These are phyloP conservation scores for Starmerella gropengiesseri DNA, from an alignment of 805 yeast genomes.

Conservation along the genomic window DNA sequence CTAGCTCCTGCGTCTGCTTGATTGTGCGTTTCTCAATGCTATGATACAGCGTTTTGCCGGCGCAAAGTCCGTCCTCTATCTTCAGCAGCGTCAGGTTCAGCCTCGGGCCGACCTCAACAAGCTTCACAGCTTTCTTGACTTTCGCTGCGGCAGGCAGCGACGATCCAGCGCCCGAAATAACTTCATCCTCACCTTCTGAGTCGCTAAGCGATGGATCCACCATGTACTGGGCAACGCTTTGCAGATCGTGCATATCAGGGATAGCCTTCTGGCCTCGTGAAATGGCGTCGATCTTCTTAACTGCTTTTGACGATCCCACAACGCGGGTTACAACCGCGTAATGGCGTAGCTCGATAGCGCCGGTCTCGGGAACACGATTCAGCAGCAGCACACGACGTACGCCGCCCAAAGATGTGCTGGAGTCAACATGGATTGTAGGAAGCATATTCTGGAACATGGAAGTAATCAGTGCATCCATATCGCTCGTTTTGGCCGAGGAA, in stretches of 20 bases:
- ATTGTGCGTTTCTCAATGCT: conserved; percentile 52
- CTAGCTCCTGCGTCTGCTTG: conserved; percentile 50
- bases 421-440: conserved; percentile 85
- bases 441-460: conserved; percentile 92
- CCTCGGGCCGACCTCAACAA: conserved; percentile 90
- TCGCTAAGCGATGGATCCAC: conserved; percentile 81
- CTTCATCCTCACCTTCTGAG: conserved; percentile 85
- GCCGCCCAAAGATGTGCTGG: conserved; percentile 51
- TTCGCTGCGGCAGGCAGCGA: conserved; percentile 23
- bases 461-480: conserved; percentile 68
- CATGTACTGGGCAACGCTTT: conserved; percentile 73
- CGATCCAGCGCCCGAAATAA: conserved; percentile 35
- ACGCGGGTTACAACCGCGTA: conserved; percentile 77
- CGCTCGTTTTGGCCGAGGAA: conserved; percentile 48
- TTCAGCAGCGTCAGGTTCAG: conserved; percentile 63
- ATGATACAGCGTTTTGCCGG: conserved; percentile 83
- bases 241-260: conserved; percentile 57
- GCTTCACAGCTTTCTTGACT: conserved; percentile 73
- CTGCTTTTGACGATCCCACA: conserved; percentile 56
- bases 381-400: conserved; percentile 80
- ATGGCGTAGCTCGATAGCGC: conserved; percentile 75
- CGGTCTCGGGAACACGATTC: conserved; percentile 59
- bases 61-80: conserved; percentile 85
- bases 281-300: conserved; percentile 57
- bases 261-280: conserved; percentile 51